Evolutionary conservation across 2,329 filamentous ascomycete species (phyloP), one percentile per base, ranked within the genome.

Genomic region (Scolecobasidium constrictum): DNA sequence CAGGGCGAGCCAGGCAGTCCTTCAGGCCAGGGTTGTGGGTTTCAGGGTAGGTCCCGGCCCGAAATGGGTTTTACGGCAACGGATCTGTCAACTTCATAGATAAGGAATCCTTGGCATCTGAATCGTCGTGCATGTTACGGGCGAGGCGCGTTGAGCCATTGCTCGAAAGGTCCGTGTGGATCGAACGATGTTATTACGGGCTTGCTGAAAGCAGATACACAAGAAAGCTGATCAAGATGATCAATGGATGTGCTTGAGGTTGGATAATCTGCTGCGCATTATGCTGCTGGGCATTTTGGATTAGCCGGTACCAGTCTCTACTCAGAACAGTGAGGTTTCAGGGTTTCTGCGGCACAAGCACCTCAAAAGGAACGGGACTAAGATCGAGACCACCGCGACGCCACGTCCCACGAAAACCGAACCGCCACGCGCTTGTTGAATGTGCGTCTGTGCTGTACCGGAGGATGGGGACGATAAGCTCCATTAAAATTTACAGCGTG

Each of bases 361-460:
- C n/a, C 26, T 15, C 31, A 42, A 36, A 42, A 36, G 23, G 26
- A 42, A 42, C 26, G 26, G 33, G 26, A 35, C 26, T 17, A 20
- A 42, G 40, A 42, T 42, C 40, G 40, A 42, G 9, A 19, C 9
- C 11, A 9, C 34, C 16, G 9, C 13, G 40, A 42, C 40, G 40
- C 40, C 40, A 42, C 40, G 40, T 42, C 40, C 40, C 40, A 42
- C 40, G 40, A 42, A 36, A 34, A 26, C 31, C 36, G 31, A 31
- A 17, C 26, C 40, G 34, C 40, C 40, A 42, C 33, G 40, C 40
- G 40, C 40, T 42, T 42, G 18, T 20, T 31, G 28, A 23, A 22
- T 18, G 23, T 40, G 26, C 19, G 38, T 18, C 21, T 19, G 38
- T 40, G 38, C 38, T 23, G 21, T 40, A 11, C 38, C 38, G 13